Base-by-base conservation (phyloP, 805 yeast genomes). In the Candida morakotiae region DNA sequence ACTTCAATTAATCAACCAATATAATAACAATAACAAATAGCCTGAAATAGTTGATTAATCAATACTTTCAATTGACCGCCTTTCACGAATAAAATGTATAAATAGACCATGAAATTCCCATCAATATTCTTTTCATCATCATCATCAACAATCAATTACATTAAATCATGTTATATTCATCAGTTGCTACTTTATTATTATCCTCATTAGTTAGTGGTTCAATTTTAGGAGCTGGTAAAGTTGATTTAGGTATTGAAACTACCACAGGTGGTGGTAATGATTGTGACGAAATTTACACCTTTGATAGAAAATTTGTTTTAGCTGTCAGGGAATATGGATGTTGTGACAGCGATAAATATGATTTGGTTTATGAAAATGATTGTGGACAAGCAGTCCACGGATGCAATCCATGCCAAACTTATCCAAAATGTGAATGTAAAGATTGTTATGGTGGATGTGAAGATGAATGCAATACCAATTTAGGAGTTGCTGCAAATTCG, bases 351-450 rank as follows among this genome's bases (percentile, higher is more conserved):
- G 18, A 22, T 8, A n/a, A 21, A 14, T 32, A 19, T 19, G 28
- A 32, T 24, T 24, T 32, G 14, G 37, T 34, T 17, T 34, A 26
- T 26, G 37, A 34, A 34, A 18, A 15, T 19, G 24, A 24, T 19
- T 23, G 28, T 26, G 37, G 37, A 15, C 31, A 34, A 19, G 27
- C 21, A 3, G 30, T 22, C 9, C 31, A 34, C 14, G 31, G 35
- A 3, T 23, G 35, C 20, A 11, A 24, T 17, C 28, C 28, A n/a
- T 23, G 28, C 11, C 28, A 24, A 24, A n/a, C 15, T 17, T 32
- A 32, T 24, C 28, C 28, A 15, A 32, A 10, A 10, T 13, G 22
- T 16, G 28, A 32, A 16, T 32, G 35, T 18, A 7, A 13, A 16
- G 17, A 24, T 9, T 32, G 28, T 18, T 10, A 10, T 6, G 17